Evolutionary conservation across 2,329 filamentous ascomycete species (phyloP).

Genomic region (Penicillium glabrum): DNA sequence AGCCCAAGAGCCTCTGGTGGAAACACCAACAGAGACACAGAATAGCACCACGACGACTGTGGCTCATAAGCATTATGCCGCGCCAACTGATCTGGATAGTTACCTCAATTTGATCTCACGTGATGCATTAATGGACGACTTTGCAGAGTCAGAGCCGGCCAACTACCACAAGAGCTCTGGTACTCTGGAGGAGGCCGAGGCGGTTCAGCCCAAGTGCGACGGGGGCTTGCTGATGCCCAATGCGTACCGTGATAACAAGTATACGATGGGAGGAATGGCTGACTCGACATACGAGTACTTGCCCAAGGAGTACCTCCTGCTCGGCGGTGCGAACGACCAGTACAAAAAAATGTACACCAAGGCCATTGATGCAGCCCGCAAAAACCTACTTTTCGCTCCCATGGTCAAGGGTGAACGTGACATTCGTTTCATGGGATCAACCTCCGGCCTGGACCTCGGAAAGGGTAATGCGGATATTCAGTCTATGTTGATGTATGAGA

Average conservation of each 20-base stretch:
- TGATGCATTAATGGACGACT: slow-evolving; percentile 13
- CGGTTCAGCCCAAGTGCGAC: slow-evolving; percentile 32
- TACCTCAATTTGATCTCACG: slow-evolving; percentile 26
- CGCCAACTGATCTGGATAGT: slow-evolving; percentile 25
- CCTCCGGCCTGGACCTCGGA: slow-evolving; percentile 22
- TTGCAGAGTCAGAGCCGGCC: slow-evolving; percentile 30
- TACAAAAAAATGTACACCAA: slow-evolving; percentile 47
- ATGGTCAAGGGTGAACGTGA: slow-evolving; percentile 44
- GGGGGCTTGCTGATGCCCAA: slow-evolving; percentile 40
- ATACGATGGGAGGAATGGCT: slow-evolving; percentile 45
- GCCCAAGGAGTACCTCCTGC: slow-evolving; percentile 50
- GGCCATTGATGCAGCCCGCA: slow-evolving; percentile 39
- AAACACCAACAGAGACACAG: neutral
- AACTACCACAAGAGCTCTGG: slow-evolving; percentile 16
- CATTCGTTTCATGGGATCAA: slow-evolving; percentile 43
- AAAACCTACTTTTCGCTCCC: slow-evolving; percentile 46
- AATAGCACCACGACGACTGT: neutral
- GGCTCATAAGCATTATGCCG: slow-evolving; percentile 8
- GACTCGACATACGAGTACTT: slow-evolving; percentile 54
- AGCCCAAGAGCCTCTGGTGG: neutral
- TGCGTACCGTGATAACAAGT: slow-evolving; percentile 34
- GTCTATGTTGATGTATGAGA: slow-evolving; percentile 48
- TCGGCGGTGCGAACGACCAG: slow-evolving; percentile 45
- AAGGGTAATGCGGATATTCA: slow-evolving; percentile 13
- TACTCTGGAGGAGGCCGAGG: neutral